Base-by-base conservation (phyloP, 805 yeast species). In the Ascoidea rubescens region DNA sequence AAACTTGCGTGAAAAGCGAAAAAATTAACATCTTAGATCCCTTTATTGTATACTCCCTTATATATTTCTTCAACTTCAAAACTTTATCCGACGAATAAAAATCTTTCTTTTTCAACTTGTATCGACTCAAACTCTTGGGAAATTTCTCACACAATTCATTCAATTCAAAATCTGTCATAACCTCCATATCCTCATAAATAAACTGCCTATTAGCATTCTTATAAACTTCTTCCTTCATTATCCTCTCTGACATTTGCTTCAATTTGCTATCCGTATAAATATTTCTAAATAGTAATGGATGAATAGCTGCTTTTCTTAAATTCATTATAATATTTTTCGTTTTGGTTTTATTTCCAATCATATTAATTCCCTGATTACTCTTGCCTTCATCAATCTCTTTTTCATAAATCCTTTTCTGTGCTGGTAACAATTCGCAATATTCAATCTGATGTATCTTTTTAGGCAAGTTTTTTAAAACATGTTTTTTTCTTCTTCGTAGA, bases 171-270 rank as follows among this genome's bases (percentile, higher is more conserved):
- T 93, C 99, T 6, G 87, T 77, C 97, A 93, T 88, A 12, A 85
- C 87, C 63, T 80, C 80, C 98, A 93, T 90, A 65, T 93, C 99
- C 69, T 93, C 99, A 61, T 63, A 79, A 54, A 93, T 90, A 61
- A 74, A 93, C 46, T 78, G 71, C 56, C 72, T 69, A 63, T 88
- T 89, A 16, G 98, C 97, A 53, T 80, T 79, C 37, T 71, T 73
- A 66, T 93, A 93, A 51, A 77, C 80, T 0, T 88, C 87, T 61
- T 90, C 96, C 52, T 73, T 72, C 84, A 87, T 81, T 49, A 93
- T 90, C 31, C 75, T 80, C 54, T 71, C 75, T 46, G 96, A 74
- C 98, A 93, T 93, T 47, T 71, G 64, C 49, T 65, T 63, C 52
- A 93, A 63, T 31, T 59, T 69, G 1, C 67, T 71, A 59, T 86